Conservation (phyloP, 495 filamentous ascomycete genomes). For the Hypoxylon fuscum region DNA sequence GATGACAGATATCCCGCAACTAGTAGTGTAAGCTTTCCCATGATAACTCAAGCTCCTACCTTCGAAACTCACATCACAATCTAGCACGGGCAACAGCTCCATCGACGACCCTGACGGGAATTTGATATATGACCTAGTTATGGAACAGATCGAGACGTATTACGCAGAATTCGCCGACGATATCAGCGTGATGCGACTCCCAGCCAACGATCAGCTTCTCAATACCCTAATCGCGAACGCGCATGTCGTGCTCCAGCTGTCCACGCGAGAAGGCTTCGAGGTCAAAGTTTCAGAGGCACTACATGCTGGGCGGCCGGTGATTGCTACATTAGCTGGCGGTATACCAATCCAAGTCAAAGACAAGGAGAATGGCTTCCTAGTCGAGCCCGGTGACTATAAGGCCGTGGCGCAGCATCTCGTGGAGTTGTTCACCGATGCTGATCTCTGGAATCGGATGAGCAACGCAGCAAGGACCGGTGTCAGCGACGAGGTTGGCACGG, state of each 20-base stretch:
- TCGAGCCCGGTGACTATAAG: slow-evolving; percentile 75
- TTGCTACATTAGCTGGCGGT: slow-evolving; percentile 80
- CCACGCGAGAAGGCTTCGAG: slow-evolving; percentile 86
- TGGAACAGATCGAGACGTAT: slow-evolving; percentile 68
- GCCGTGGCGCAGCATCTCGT: slow-evolving; percentile 76
- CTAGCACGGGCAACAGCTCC: slow-evolving; percentile 74
- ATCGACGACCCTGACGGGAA: slow-evolving; percentile 87
- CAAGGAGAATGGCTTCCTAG: slow-evolving; percentile 78
- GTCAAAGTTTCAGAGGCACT: slow-evolving; percentile 90
- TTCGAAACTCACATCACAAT: slow-evolving; percentile 3
- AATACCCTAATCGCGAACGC: slow-evolving; percentile 81
- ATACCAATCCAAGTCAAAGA: slow-evolving; percentile 84
- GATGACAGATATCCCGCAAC: slow-evolving; percentile 68
- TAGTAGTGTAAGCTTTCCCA: slow-evolving; percentile 63
- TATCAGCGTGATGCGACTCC: slow-evolving; percentile 79
- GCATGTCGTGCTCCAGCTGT: slow-evolving; percentile 79
- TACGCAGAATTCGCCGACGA: slow-evolving; percentile 61
- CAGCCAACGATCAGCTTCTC: slow-evolving; percentile 81
- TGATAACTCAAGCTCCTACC: not conserved
- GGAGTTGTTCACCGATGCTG: slow-evolving; percentile 72
- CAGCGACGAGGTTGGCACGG: slow-evolving; percentile 84
- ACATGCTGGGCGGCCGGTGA: slow-evolving; percentile 84
- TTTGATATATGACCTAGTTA: slow-evolving; percentile 74
- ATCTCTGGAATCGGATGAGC: slow-evolving; percentile 72
- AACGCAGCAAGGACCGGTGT: slow-evolving; percentile 71